Percentiles rank a stretch among this genome's conserved stretches.
These are phyloP conservation scores for Rhinocladiella similis DNA, from an alignment of 2,329 filamentous ascomycete species.

Conservation along the genomic window DNA sequence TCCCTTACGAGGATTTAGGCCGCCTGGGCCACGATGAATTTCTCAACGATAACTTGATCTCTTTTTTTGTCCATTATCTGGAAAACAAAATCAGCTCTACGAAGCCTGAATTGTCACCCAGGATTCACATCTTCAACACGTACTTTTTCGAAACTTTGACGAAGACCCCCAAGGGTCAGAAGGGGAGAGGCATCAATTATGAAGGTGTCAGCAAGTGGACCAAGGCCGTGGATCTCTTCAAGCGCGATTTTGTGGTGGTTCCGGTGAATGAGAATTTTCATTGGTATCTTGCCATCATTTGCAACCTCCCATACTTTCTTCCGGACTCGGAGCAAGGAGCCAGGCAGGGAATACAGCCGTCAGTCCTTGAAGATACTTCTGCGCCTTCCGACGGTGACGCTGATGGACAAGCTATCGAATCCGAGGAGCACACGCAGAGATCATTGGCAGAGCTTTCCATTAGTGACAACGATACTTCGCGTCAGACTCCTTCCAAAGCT, in stretches of 20 bases:
- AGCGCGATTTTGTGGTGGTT: conserved; percentile 84
- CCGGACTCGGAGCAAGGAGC: conserved; percentile 7
- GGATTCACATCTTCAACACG: conserved; percentile 87
- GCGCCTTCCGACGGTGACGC: no score
- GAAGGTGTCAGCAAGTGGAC: conserved; percentile 87
- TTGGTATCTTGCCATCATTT: conserved; percentile 96
- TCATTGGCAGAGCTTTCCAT: conserved; percentile 13
- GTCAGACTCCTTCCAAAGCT: conserved; percentile 12
- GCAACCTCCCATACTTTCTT: conserved; percentile 61
- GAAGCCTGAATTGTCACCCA: conserved; percentile 57
- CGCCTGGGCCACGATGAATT: conserved; percentile 82
- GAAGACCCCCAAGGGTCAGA: conserved; percentile 53
- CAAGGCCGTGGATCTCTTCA: conserved; percentile 77
- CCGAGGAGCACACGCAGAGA: conserved; percentile 11
- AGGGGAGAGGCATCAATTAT: conserved; percentile 69
- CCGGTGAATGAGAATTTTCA: conserved; percentile 85
- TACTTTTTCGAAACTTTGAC: conserved; percentile 80
- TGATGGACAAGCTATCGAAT: background rate
- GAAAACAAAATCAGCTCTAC: conserved; percentile 60
- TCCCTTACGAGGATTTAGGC: conserved; percentile 52
- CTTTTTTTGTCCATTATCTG: conserved; percentile 79
- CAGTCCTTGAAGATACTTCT: no score
- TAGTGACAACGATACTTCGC: conserved; percentile 17
- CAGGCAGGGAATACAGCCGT: conserved; percentile 19
- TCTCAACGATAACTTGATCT: conserved; percentile 89